Evolutionary conservation across 345 rosid genomes (phyloP).

Genomic region (Eucalyptus regnans): DNA sequence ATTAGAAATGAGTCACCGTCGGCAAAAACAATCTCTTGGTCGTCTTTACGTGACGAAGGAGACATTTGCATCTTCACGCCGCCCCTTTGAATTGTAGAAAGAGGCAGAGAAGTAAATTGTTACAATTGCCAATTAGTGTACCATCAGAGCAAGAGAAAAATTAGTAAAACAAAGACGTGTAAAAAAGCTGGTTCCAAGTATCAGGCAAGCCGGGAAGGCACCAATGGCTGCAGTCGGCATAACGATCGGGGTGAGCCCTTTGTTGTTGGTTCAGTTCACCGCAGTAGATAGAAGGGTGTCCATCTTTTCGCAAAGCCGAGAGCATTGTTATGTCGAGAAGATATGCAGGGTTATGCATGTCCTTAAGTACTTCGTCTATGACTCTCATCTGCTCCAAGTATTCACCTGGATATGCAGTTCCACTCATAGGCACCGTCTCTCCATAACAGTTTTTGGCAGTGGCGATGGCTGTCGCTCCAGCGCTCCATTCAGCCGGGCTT

Average conservation of each 20-base stretch:
- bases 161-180: constrained; percentile 46
- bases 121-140: neutral
- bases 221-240: constrained; percentile 99
- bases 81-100: neutral
- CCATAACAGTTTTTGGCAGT: constrained; percentile 65
- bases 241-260: constrained; percentile 51
- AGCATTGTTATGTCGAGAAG: constrained; percentile 81
- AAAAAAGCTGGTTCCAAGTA: constrained; percentile 84
- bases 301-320: constrained; percentile 77
- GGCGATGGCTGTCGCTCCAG: constrained; percentile 15
- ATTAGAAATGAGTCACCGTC: neutral
- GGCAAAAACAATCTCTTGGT: neutral
- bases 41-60: neutral
- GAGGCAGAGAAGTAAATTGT: neutral
- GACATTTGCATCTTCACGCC: neutral
- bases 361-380: constrained; percentile 39
- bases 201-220: constrained; percentile 98
- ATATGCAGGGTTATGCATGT: constrained; percentile 39
- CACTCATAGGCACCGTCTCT: constrained; percentile 53
- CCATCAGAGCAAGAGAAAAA: neutral
- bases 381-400: constrained; percentile 67
- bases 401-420: constrained; percentile 37
- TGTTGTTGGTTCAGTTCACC: constrained; percentile 62
- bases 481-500: constrained; percentile 80
- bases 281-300: constrained; percentile 89